A percentile compares a stretch with the other conserved stretches of the same genome.
Conservation (phyloP, 208 protist species). For the Endotrypanum monterogeii region DNA sequence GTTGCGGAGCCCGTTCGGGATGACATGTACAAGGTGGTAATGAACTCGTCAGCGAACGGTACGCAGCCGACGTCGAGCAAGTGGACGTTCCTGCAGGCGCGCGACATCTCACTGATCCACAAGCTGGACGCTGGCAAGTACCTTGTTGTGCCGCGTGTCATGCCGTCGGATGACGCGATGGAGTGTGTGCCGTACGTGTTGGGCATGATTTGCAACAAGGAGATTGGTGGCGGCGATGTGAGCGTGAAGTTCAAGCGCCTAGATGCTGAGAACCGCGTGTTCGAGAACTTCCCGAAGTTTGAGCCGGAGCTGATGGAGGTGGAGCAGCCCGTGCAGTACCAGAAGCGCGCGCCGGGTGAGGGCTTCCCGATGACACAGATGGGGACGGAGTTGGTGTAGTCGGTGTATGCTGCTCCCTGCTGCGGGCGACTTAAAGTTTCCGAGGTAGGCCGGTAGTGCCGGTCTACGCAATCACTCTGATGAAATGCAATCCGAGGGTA, state of each 20-base stretch:
- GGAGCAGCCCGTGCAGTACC: conserved; percentile 58
- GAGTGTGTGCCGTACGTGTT: conserved; percentile 57
- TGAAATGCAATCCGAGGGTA: no score
- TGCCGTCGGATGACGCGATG: conserved; percentile 33
- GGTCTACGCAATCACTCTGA: no score
- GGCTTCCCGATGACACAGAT: conserved; percentile 59
- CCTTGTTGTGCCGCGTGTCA: conserved; percentile 72
- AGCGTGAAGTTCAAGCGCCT: conserved; percentile 63
- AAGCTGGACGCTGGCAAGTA: conserved; percentile 74
- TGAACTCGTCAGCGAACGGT: conserved; percentile 79
- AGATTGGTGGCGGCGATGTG: conserved; percentile 53
- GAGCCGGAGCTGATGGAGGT: conserved; percentile 44
- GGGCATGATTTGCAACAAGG: conserved; percentile 54
- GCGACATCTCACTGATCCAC: conserved; percentile 75
- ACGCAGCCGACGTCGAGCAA: conserved; percentile 59
- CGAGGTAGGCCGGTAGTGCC: no score
- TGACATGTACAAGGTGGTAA: conserved; percentile 60
- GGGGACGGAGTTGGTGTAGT: conserved; percentile 36
- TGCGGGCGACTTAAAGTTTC: no score
- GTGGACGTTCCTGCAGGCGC: conserved; percentile 82
- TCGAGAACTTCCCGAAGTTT: conserved; percentile 88
- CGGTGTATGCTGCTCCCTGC: not conserved
- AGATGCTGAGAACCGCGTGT: conserved; percentile 65
- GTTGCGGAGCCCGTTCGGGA: conserved; percentile 52
- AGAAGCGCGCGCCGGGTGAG: conserved; percentile 53